Conservation (phyloP, 2,329 filamentous ascomycete genomes). For the Pestalotiopsis fici region DNA sequence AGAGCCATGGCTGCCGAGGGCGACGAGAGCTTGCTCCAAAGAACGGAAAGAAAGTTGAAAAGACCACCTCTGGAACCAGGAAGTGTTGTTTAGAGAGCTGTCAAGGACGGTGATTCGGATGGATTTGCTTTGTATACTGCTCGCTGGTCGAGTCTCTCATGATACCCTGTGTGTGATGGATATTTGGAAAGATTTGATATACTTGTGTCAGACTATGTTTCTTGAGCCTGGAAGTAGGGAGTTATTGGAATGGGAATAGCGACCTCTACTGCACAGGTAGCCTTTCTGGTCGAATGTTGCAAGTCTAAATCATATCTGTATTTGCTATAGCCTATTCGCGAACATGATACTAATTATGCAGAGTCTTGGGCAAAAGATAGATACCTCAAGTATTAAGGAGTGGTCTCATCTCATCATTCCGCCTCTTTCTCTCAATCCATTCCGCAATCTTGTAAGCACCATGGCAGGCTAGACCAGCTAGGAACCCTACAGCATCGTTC, state of each 20-base stretch:
- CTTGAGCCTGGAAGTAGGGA: neutral
- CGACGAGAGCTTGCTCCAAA: slow-evolving; percentile 6
- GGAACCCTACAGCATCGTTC: slow-evolving; percentile 87
- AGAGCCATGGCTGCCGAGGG: neutral
- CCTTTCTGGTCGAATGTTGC: neutral
- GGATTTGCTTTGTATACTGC: neutral
- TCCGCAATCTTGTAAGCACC: slow-evolving; percentile 59
- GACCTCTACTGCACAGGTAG: neutral
- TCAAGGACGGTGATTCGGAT: neutral
- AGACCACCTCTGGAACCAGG: slow-evolving; percentile 2
- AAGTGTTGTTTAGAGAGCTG: neutral
- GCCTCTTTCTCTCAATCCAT: slow-evolving; percentile 32
- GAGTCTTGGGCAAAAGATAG: neutral
- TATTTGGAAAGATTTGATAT: neutral
- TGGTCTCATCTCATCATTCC: slow-evolving; percentile 30
- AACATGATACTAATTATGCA: neutral
- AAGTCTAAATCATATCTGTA: neutral
- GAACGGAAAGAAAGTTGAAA: neutral
- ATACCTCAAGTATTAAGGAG: slow-evolving; percentile 21
- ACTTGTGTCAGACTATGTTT: neutral
- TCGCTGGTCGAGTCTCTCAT: slow-evolving; percentile 5
- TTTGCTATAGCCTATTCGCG: neutral
- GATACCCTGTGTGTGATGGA: neutral
- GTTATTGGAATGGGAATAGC: neutral
- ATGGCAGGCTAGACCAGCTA: slow-evolving; percentile 79